Evolutionary conservation across 2,329 filamentous ascomycete species (phyloP).

Genomic region (Aureobasidium sp.): DNA sequence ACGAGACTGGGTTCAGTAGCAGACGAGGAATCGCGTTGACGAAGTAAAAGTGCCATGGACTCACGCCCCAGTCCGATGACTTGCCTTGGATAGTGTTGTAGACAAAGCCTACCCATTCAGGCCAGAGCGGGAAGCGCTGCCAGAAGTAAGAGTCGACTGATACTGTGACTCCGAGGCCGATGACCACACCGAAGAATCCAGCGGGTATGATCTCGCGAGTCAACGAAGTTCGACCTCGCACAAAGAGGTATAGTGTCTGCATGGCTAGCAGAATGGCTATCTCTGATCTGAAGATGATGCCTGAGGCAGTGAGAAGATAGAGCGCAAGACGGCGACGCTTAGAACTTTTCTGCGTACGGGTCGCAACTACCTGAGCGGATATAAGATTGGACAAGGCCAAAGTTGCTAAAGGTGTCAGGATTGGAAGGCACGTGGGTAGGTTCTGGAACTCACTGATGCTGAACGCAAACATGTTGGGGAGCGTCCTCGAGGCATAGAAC

Average conservation of each 20-base stretch:
- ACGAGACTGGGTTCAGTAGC: conserved; percentile 68
- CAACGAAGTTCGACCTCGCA: conserved; percentile 48
- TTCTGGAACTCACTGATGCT: conserved; percentile 58
- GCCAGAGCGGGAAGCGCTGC: conserved; percentile 73
- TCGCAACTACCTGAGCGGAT: conserved; percentile 37
- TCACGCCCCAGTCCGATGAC: conserved; percentile 80
- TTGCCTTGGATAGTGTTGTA: conserved; percentile 84
- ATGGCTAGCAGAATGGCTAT: conserved; percentile 71
- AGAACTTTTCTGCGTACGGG: conserved; percentile 30
- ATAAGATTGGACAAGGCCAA: conserved; percentile 52
- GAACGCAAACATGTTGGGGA: conserved; percentile 97
- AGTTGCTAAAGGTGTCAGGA: conserved; percentile 47
- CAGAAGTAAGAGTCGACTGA: conserved; percentile 89
- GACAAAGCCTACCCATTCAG: conserved; percentile 80
- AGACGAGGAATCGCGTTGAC: conserved; percentile 72
- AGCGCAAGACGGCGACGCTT: conserved; percentile 58
- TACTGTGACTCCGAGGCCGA: conserved; percentile 64
- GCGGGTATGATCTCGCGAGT: conserved; percentile 56
- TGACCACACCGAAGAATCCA: conserved; percentile 56
- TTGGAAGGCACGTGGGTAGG: not conserved
- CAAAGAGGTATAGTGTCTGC: conserved; percentile 58
- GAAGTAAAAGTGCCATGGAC: conserved; percentile 83
- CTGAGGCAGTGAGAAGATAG: conserved; percentile 69
- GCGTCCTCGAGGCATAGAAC: conserved; percentile 83
- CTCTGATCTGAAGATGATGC: conserved; percentile 83